Base-by-base conservation (phyloP, 2,329 filamentous ascomycete species). In the Apiospora rasikravindrae region DNA sequence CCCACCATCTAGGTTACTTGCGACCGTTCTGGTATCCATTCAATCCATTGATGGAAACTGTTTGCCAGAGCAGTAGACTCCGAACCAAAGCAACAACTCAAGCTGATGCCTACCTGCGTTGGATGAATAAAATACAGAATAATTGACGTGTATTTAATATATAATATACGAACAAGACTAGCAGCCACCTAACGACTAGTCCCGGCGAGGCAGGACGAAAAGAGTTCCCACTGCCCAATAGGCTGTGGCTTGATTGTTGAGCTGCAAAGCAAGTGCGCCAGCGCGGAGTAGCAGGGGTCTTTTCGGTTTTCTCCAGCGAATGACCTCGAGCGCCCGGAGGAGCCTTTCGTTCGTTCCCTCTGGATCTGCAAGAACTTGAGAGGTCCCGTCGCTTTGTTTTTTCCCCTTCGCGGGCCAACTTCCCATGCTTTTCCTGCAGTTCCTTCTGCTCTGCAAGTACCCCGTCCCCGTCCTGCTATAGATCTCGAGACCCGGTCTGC, bases 281-380 rank as follows among this genome's bases (percentile, higher is more conserved):
- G 57, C 57, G 71, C 61, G 66, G 67, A 69, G 49, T 71, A 71
- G 67, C 69, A 71, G 70, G 67, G 69, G 69, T 67, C 67, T 64
- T 64, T 69, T 74, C 73, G 71, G 76, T 71, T 73, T 74, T 70
- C 72, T 74, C 76, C 72, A 76, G 75, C 74, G 73, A 77, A 77
- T 77, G 70, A 70, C 61, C 64, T 69, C 72, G 67, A 67, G 73
- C 69, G 71, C 69, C 71, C 71, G 72, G 66, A 68, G 66, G 57
- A 64, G 57, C 57, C 37, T 40, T 64, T 64, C 53, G 53, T 61
- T 76, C 74, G 74, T 76, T 76, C 75, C 69, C 72, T 73, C 40
- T 64, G 33, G 57, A 64, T 64, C 57, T 64, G 57, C 57, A 64
- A 64, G 57, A 64, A 64, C 57, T 64, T 22, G 57, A 64, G 57